These are phyloP conservation scores for Sphaerulina populicola DNA, from an alignment of 2,329 filamentous ascomycete species.

Conservation along the genomic window DNA sequence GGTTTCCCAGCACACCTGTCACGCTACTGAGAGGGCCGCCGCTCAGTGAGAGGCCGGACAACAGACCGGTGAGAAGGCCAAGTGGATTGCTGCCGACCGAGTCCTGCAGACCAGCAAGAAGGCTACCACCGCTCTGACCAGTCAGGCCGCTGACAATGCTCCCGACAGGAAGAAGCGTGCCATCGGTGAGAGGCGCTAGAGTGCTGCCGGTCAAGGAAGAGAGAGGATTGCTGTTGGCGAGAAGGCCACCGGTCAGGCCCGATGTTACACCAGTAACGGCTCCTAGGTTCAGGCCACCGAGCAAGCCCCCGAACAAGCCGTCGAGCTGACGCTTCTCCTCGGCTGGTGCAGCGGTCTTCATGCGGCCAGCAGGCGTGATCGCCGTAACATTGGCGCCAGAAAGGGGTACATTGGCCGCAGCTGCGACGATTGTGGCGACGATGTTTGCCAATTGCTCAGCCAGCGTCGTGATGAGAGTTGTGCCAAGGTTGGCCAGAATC, in stretches of 20 bases:
- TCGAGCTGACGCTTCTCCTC: conserved; percentile 8
- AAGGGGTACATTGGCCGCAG: not conserved
- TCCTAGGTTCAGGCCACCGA: not conserved
- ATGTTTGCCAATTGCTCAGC: conserved; percentile 7
- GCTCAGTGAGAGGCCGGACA: not conserved
- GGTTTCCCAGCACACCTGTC: conserved; percentile 7
- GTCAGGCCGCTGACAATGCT: not conserved
- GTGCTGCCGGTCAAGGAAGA: conserved; percentile 1
- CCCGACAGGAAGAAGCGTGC: conserved; percentile 1
- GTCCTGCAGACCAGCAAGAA: conserved; percentile 3
- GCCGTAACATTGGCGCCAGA: not conserved
- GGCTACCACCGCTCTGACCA: conserved; percentile 1
- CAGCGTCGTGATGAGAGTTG: conserved; percentile 2
- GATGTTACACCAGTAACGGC: conserved; percentile 4
- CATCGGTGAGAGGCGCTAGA: conserved; percentile 1
- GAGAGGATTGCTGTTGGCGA: conserved; percentile 7
- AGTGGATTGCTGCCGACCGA: conserved; percentile 1
- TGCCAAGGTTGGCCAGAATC: conserved; percentile 5
- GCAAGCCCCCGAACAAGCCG: not conserved
- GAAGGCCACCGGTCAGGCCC: not conserved
- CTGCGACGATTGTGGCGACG: conserved; percentile 5
- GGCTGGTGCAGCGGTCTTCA: not conserved
- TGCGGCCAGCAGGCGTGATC: not conserved
- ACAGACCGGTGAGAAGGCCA: not conserved
- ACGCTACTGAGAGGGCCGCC: conserved; percentile 4